Evolutionary conservation across 176 grass and related monocot species (phyloP).

Genomic region (Echinochloa phyllopogon): DNA sequence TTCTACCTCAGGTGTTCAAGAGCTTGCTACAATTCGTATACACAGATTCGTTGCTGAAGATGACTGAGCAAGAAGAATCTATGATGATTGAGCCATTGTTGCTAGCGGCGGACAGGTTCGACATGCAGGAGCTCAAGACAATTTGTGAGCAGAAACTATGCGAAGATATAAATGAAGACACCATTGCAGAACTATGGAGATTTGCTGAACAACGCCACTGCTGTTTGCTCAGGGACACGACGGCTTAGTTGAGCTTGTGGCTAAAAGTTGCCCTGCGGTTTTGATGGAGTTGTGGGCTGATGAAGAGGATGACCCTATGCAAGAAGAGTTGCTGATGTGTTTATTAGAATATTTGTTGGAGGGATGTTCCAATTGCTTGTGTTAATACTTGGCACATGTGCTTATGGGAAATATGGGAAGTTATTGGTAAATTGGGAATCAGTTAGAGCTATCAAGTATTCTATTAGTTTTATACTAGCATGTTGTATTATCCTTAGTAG

Average conservation of each 20-base stretch:
- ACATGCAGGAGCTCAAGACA: background rate
- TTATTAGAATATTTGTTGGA: background rate
- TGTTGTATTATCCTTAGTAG: too few species aligned
- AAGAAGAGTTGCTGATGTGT: background rate
- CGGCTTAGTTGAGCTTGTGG: background rate
- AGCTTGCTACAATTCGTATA: constrained; percentile 15
- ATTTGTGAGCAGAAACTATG: background rate
- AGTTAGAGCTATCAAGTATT: too few species aligned
- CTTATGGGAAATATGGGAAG: too few species aligned
- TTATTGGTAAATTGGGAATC: background rate
- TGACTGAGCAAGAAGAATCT: background rate
- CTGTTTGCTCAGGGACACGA: background rate
- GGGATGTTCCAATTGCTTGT: background rate
- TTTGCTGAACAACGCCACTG: background rate
- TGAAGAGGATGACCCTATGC: constrained; percentile 3
- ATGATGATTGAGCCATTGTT: background rate
- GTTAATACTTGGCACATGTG: background rate
- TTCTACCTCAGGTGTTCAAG: background rate
- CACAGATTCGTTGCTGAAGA: background rate
- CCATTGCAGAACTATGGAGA: background rate
- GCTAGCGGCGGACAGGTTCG: background rate
- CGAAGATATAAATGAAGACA: background rate
- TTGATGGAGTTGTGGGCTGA: constrained; percentile 1
- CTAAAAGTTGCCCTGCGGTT: background rate
- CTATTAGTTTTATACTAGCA: too few species aligned